phyloP scores from a whole-genome alignment of 2,329 filamentous ascomycete genomes.

The Pseudopithomyces maydicus region DNA sequence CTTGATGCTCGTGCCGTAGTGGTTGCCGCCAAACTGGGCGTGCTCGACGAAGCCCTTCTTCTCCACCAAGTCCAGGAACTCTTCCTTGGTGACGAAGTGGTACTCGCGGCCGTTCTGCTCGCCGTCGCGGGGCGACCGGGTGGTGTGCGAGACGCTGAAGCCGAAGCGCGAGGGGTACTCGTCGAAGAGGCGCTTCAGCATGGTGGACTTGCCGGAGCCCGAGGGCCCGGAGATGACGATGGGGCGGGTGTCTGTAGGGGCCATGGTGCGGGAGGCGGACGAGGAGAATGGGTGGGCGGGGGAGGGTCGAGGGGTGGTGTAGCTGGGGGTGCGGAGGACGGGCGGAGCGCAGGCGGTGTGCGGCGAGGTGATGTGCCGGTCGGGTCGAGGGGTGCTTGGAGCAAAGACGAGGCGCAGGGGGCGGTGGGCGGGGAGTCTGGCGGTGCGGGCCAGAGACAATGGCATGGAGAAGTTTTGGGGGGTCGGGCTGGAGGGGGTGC shows the following conservation, averaged over 20 bases:
- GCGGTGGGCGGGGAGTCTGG: slow-evolving; percentile 4
- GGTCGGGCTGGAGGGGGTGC: slow-evolving; percentile 15
- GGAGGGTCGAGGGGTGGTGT: background rate
- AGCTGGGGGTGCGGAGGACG: slow-evolving; percentile 7
- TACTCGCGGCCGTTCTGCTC: slow-evolving; percentile 82
- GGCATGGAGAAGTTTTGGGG: slow-evolving; percentile 25
- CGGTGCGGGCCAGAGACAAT: slow-evolving; percentile 26
- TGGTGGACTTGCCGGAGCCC: slow-evolving; percentile 81
- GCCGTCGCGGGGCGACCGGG: slow-evolving; percentile 73
- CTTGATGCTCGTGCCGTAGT: slow-evolving; percentile 82
- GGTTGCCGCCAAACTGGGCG: slow-evolving; percentile 83
- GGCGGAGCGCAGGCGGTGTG: slow-evolving; percentile 6
- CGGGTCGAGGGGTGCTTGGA: background rate
- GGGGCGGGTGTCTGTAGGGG: slow-evolving; percentile 49
- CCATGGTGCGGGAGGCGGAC: slow-evolving; percentile 25
- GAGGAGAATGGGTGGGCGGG: slow-evolving; percentile 6
- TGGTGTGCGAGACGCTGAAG: slow-evolving; percentile 72
- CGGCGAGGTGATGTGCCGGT: slow-evolving; percentile 8
- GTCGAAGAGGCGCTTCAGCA: slow-evolving; percentile 73
- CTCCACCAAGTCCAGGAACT: slow-evolving; percentile 59
- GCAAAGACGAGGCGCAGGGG: slow-evolving; percentile 3
- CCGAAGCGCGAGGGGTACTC: slow-evolving; percentile 70
- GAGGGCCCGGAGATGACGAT: slow-evolving; percentile 81
- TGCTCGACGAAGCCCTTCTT: slow-evolving; percentile 79
- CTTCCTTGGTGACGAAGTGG: slow-evolving; percentile 64